Base-by-base conservation (phyloP, 176 grass and related monocot genomes). In the Ensete ventricosum region DNA sequence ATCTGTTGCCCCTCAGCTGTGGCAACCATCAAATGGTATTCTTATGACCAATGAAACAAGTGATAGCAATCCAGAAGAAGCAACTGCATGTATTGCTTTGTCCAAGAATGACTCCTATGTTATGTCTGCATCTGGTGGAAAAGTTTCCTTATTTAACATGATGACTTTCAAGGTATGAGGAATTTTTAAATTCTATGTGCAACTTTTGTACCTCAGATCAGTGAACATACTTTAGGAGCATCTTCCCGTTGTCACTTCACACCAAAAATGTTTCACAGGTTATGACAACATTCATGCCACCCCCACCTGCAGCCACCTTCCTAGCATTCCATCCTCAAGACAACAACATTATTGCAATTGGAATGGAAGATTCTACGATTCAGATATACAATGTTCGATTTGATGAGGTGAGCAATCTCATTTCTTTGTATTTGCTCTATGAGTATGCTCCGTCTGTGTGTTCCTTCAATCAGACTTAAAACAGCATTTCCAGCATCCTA, bases 71-170 rank as follows among this genome's bases (percentile, higher is more conserved):
- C 91, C 96, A 3, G 96, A 99, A 89, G 96, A 99, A 80, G 91
- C 88, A 76, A 99, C 91, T 23, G 96, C 96, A 14, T 99, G 96
- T 82, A 99, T 99, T 76, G 96, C 96, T 55, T 78, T 99, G 79
- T 99, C 96, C 43, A 99, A 99, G 82, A 99, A 99, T 79, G 96
- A 99, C 62, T 99, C 96, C 0, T 99, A 99, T 81, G 96, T 95
- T 74, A 99, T 99, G 96, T 99, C 91, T 67, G 96, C 96, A 62
- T 99, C 96, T 84, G 96, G 96, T 62, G 96, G 96, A 62, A 99
- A 99, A 78, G 96, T 99, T 49, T 99, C 91, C 13, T 76, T 99
- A 57, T 99, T 99, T 84, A 99, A 99, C 82, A 99, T 99, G 96
- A 99, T 99, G 96, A 99, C 96, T 29, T 99, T 94, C 84, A 99